These are phyloP conservation scores for Acaromyces ingoldii DNA, from an alignment of 1,284 basidiomycete genomes.

Conservation along the genomic window DNA sequence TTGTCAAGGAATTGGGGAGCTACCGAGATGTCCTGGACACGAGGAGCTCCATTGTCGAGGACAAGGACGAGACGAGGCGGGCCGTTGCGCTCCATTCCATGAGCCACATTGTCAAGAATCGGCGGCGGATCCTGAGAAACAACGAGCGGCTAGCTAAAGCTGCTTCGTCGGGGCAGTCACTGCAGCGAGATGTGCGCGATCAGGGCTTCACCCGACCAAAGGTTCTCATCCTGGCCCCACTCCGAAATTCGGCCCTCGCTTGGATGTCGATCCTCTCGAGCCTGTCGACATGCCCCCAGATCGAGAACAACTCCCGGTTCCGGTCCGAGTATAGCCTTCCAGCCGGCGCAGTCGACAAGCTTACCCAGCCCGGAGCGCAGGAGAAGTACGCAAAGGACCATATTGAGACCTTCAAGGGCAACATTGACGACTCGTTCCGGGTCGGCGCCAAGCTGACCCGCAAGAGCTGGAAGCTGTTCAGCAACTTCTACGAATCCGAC, in stretches of 20 bases:
- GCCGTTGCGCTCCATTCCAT: slow-evolving; percentile 36
- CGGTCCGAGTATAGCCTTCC: slow-evolving; percentile 76
- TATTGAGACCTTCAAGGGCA: slow-evolving; percentile 89
- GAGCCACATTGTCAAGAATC: slow-evolving; percentile 63
- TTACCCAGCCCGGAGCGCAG: slow-evolving; percentile 56
- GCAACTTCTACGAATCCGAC: slow-evolving; percentile 85
- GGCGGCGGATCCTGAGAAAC: slow-evolving; percentile 85
- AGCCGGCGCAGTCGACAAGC: slow-evolving; percentile 72
- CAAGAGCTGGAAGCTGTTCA: slow-evolving; percentile 80
- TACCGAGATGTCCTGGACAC: slow-evolving; percentile 41
- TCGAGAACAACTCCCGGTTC: slow-evolving; percentile 71
- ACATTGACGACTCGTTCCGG: slow-evolving; percentile 91
- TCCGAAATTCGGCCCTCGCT: slow-evolving; percentile 77
- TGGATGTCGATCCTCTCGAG: slow-evolving; percentile 57
- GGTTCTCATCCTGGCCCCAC: slow-evolving; percentile 81
- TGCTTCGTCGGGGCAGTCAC: slow-evolving; percentile 11
- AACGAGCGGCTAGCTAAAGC: slow-evolving; percentile 70
- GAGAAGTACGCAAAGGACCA: slow-evolving; percentile 84
- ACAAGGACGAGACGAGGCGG: slow-evolving; percentile 22
- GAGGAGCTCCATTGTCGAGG: slow-evolving; percentile 14
- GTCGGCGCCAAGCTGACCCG: slow-evolving; percentile 86
- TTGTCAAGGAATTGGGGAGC: slow-evolving; percentile 23
- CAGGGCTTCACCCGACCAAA: slow-evolving; percentile 98
- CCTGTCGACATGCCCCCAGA: slow-evolving; percentile 33
- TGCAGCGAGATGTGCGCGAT: slow-evolving; percentile 59